Evolutionary conservation across 306 rosid genomes (phyloP), one percentile per base, ranked within the genome.

Genomic region (Acacia melanoxylon): DNA sequence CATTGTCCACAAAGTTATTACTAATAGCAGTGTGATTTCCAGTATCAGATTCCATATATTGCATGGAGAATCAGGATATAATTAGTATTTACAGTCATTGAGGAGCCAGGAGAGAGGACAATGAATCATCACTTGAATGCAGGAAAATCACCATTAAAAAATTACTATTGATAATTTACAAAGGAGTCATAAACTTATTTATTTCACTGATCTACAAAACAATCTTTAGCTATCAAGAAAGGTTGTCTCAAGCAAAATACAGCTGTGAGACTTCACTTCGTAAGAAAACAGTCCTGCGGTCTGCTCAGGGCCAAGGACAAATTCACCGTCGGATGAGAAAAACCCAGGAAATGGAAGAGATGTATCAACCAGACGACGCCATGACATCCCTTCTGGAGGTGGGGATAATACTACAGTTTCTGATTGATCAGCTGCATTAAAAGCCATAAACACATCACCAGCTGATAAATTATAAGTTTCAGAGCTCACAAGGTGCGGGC

Each of bases 311-410:
- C 93, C 83, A 58, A 66, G 54, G 25, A 93, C 86, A 5, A 82
- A 68, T 84, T 89, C 89, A 4, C 94, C 94, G 25, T 52, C 70
- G 56, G 52, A 69, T 0, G 84, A 90, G 90, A 95, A 92, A 84
- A 93, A 93, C 15, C 89, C 96, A 0, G 99, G 98, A 82, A 87
- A 93, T 49, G 94, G 94, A 81, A 92, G 98, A 77, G 94, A 89
- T 0, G 99, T 95, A 76, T 95, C 97, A 5, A 93, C 92, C 76
- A 95, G 77, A 72, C 92, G 86, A 75, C 72, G 58, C 97, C 98
- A 95, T 71, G 75, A 83, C 87, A 75, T 72, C 33, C 94, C 93
- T 80, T 88, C 88, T 13, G 85, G 88, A n/a, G 81, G 86, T 25
- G 48, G 71, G 31, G 98, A 92, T 58, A 93, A 88, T 87, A 84